Evolutionary conservation across 352 stramenopile species (phyloP).

Genomic region (Pythium folliculosum): DNA sequence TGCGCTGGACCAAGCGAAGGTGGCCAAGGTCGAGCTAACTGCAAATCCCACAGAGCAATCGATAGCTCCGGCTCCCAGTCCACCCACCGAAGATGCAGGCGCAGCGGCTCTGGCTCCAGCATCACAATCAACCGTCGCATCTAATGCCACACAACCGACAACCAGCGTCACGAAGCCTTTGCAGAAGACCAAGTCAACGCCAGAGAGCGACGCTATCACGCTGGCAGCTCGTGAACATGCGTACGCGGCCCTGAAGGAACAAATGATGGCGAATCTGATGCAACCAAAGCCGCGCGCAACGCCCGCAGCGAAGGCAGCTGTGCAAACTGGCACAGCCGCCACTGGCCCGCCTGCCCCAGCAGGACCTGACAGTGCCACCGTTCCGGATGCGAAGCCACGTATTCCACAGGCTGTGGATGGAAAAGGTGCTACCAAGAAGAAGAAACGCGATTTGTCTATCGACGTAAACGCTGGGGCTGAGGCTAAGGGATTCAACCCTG

Average conservation of each 20-base stretch:
- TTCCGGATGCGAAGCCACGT: neutral
- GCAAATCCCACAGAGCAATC: neutral
- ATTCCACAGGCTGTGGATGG: neutral
- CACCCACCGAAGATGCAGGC: neutral
- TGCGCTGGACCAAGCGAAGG: conserved; percentile 1
- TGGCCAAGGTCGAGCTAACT: neutral
- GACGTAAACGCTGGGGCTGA: conserved; percentile 7
- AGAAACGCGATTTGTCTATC: conserved; percentile 27
- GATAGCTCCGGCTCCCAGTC: neutral
- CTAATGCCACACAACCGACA: conserved; percentile 4
- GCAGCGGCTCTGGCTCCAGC: neutral
- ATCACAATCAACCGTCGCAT: neutral
- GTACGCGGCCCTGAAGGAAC: conserved; percentile 62
- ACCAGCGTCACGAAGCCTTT: conserved; percentile 1
- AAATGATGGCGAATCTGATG: conserved; percentile 53
- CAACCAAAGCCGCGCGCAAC: conserved; percentile 34
- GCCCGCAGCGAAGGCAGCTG: neutral
- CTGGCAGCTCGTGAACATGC: conserved; percentile 47
- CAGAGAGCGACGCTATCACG: conserved; percentile 20
- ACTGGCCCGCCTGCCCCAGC: neutral
- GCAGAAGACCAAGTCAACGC: conserved; percentile 25
- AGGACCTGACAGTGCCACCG: neutral
- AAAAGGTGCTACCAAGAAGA: conserved; percentile 6
- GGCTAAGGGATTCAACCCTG: neutral
- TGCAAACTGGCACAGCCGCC: neutral